A percentile compares a stretch with the other conserved stretches of the same genome.
phyloP scores from a whole-genome alignment of 768 basidiomycete species.

The Boletus subparvulus region DNA sequence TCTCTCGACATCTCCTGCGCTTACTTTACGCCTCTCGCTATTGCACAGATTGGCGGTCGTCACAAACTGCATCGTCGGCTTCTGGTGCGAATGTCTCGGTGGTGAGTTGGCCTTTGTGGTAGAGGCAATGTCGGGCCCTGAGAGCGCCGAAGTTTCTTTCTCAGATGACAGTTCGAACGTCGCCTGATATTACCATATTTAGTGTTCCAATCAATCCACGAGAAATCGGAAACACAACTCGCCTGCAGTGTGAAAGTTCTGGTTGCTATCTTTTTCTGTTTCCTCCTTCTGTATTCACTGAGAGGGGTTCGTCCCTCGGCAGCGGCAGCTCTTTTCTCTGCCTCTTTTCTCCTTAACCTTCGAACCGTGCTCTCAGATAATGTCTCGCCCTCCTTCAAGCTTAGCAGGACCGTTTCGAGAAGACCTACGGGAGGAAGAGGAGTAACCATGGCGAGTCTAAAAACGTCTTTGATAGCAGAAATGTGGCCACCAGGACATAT shows the following conservation, averaged over 20 bases:
- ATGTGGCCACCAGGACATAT: conserved; percentile 18
- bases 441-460: conserved; percentile 17
- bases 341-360: conserved; percentile 24
- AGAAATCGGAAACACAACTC: neutral
- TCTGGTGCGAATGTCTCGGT: neutral
- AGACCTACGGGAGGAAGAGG: conserved; percentile 21
- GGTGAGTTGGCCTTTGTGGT: neutral
- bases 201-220: neutral
- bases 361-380: conserved; percentile 28
- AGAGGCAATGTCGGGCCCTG: neutral
- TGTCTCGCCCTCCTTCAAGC: conserved; percentile 23
- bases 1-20: conserved; percentile 15
- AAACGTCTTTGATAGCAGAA: conserved; percentile 1
- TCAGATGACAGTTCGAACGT: neutral
- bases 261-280: conserved; percentile 12
- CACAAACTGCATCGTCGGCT: neutral
- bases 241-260: conserved; percentile 7
- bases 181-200: neutral
- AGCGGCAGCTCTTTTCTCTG: conserved; percentile 19
- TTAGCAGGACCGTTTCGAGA: conserved; percentile 22
- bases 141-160: neutral
- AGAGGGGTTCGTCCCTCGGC: conserved; percentile 24
- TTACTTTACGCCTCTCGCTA: conserved; percentile 1
- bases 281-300: conserved; percentile 24
- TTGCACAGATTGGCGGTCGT: neutral